Base-by-base conservation (phyloP, 257 asterid species). In the Przewalskia tangutica region DNA sequence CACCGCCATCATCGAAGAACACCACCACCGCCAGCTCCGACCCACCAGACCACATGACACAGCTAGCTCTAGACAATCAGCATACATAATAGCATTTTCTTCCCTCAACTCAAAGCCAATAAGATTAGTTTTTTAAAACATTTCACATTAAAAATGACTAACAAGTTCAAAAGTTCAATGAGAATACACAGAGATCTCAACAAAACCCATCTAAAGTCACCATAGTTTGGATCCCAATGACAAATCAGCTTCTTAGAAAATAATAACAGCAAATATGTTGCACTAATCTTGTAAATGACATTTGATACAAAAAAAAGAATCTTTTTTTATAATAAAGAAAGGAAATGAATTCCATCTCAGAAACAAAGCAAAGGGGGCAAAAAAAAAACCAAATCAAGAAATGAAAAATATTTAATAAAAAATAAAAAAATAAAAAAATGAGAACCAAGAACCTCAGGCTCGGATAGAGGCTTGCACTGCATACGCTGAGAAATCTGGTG, bases 381-480 rank as follows among this genome's bases (percentile, higher is more conserved):
- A 54, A 20, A 59, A n/a, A n/a, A 71, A 12, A 6, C 81, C 89
- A 89, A 89, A 86, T 86, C 92, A 76, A 83, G 27, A 80, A 65
- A 14, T 20, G 36, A 68, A 44, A 58, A 11, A 11, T 12, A 7
- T 32, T 32, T 62, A 6, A 38, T 63, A 42, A 53, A 53, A n/a
- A n/a, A n/a, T n/a, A n/a, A n/a, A n/a, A n/a, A n/a, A n/a, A n/a
- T n/a, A n/a, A n/a, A n/a, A n/a, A 83, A 51, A 11, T 32, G 5
- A 68, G 23, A 32, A 13, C 34, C 77, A 76, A 79, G 42, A 75
- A 95, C 98, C 90, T 95, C 97, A 6, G 97, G 91, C 87, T 95
- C 98, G 38, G 97, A 85, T 81, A 95, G 86, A 68, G 98, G 98
- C 84, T 93, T 95, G 97, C 98, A 95, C 88, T 93, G 98, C 94